phyloP scores from a whole-genome alignment of 2,329 filamentous ascomycete species.

The Fusarium tuaranense region DNA sequence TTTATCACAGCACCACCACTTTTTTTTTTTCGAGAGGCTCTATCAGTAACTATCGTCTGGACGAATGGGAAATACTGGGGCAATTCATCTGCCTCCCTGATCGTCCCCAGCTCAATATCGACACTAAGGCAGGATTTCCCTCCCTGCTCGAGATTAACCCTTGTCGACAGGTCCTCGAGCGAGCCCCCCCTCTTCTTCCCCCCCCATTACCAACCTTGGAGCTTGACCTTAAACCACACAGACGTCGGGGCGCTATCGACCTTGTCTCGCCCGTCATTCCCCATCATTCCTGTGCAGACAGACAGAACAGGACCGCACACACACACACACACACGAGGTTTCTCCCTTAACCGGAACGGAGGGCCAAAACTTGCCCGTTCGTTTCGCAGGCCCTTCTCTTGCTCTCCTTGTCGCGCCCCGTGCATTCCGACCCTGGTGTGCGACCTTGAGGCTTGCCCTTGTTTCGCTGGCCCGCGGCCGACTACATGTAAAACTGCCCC shows the following conservation, averaged over 20 bases:
- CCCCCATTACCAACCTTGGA: background rate
- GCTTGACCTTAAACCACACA: conserved; percentile 3
- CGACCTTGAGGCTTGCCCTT: conserved; percentile 43
- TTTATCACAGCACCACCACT: background rate
- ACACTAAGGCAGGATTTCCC: conserved; percentile 8
- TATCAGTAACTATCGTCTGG: background rate
- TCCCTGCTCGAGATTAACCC: conserved; percentile 24
- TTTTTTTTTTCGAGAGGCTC: background rate
- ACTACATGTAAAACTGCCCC: conserved; percentile 42
- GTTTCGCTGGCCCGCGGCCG: conserved; percentile 37
- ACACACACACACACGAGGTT: conserved; percentile 34
- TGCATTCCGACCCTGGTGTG: conserved; percentile 44
- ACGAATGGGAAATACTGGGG: conserved; percentile 8
- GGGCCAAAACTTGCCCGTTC: conserved; percentile 26
- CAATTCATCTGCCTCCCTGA: conserved; percentile 23
- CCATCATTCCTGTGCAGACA: conserved; percentile 37
- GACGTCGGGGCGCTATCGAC: conserved; percentile 20
- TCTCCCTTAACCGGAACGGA: conserved; percentile 46
- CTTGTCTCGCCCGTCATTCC: conserved; percentile 55
- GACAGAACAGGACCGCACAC: background rate
- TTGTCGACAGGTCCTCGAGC: conserved; percentile 2
- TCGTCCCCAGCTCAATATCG: conserved; percentile 11
- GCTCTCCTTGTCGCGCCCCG: conserved; percentile 23
- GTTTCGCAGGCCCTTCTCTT: conserved; percentile 24
- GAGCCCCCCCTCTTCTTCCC: background rate